Conservation (phyloP, 2,329 filamentous ascomycete genomes). For the Microsporum canis region DNA sequence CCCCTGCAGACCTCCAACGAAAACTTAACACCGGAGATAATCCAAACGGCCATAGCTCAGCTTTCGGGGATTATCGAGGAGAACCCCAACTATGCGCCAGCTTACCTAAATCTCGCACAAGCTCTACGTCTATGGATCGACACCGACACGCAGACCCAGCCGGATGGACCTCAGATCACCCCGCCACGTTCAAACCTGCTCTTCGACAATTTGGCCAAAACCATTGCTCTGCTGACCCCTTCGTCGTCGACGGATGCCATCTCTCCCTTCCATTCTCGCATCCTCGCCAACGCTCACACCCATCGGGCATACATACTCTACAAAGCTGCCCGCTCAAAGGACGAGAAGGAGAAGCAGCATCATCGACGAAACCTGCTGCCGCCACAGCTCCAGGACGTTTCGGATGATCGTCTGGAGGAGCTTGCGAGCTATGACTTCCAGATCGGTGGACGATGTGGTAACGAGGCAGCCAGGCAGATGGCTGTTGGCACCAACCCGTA, state of each 20-base stretch:
- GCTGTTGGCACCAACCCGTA: constrained; percentile 52
- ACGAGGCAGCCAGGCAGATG: constrained; percentile 45
- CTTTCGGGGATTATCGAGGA: constrained; percentile 34
- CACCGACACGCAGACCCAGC: constrained; percentile 17
- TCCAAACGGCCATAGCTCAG: constrained; percentile 26
- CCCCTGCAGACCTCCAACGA: constrained; percentile 21
- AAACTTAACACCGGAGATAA: constrained; percentile 15
- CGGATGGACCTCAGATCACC: constrained; percentile 13
- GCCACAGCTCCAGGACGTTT: constrained; percentile 24
- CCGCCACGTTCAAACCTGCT: constrained; percentile 16
- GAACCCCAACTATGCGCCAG: constrained; percentile 42
- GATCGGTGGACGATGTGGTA: constrained; percentile 44
- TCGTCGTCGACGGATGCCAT: constrained; percentile 30
- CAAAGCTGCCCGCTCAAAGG: constrained; percentile 21
- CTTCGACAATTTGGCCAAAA: constrained; percentile 30
- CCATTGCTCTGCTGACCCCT: constrained; percentile 38
- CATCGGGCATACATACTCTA: constrained; percentile 41
- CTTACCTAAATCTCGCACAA: constrained; percentile 47
- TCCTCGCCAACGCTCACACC: constrained; percentile 45
- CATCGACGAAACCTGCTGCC: constrained; percentile 16
- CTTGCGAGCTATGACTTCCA: constrained; percentile 46
- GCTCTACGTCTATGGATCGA: constrained; percentile 30
- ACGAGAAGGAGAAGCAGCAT: neutral
- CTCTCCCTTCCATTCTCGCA: constrained; percentile 38
- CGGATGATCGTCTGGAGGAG: constrained; percentile 40